Percentiles rank a stretch among this genome's conserved stretches.
These are phyloP conservation scores for Phytophthora ramorum DNA, from an alignment of 352 stramenopile species.

Conservation along the genomic window DNA sequence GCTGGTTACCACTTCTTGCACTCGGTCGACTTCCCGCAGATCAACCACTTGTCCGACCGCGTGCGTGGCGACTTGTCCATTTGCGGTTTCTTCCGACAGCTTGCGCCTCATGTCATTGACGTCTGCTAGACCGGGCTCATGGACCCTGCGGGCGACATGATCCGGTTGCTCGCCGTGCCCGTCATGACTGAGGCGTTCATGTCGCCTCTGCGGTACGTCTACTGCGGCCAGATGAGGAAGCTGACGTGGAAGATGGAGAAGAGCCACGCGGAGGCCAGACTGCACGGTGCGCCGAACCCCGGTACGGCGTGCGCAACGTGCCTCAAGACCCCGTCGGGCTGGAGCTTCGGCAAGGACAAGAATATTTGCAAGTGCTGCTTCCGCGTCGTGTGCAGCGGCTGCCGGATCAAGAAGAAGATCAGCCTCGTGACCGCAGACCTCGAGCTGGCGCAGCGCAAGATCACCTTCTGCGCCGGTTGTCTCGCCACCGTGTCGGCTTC, in stretches of 20 bases:
- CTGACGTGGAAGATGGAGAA: slow-evolving; percentile 60
- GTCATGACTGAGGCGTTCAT: slow-evolving; percentile 45
- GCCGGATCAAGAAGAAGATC: slow-evolving; percentile 41
- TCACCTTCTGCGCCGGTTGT: slow-evolving; percentile 28
- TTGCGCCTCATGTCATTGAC: slow-evolving; percentile 27
- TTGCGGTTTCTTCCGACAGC: slow-evolving; percentile 41
- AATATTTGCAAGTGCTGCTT: slow-evolving; percentile 38
- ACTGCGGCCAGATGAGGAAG: slow-evolving; percentile 68
- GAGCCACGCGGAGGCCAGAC: slow-evolving; percentile 27
- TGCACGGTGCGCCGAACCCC: slow-evolving; percentile 22
- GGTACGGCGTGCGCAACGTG: slow-evolving; percentile 27
- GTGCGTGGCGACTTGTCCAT: slow-evolving; percentile 37
- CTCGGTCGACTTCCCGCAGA: slow-evolving; percentile 46
- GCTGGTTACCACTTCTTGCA: slow-evolving; percentile 46
- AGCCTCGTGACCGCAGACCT: slow-evolving; percentile 34
- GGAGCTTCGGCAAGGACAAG: slow-evolving; percentile 31
- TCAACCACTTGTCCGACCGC: slow-evolving; percentile 25
- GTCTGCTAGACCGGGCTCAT: slow-evolving; percentile 33
- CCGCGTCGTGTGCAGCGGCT: slow-evolving; percentile 32
- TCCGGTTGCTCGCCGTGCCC: slow-evolving; percentile 37
- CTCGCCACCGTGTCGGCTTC: slow-evolving; percentile 27
- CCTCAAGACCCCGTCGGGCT: slow-evolving; percentile 20
- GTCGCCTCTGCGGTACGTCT: slow-evolving; percentile 33
- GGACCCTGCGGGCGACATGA: slow-evolving; percentile 37
- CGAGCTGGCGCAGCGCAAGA: slow-evolving; percentile 33